Evolutionary conservation across 202 grass and related monocot genomes (phyloP), one percentile per base, ranked within the genome.

Genomic region (Dendrocalamus latiflorus): DNA sequence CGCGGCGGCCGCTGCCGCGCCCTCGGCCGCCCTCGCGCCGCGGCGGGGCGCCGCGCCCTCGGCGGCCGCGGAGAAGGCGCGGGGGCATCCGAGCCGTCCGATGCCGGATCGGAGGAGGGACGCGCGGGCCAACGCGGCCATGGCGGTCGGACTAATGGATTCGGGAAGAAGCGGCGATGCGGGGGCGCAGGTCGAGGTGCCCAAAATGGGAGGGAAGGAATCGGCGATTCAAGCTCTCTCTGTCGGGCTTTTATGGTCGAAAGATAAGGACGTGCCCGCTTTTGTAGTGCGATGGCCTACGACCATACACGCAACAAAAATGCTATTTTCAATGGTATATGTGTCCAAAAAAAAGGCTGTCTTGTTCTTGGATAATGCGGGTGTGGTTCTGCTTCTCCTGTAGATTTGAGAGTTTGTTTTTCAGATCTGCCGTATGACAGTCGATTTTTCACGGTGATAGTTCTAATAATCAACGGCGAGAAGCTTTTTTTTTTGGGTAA

Each of bases 111-210:
- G 84, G 61, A 92, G 76, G 70, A 57, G 47, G 71, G 81, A 56
- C 3, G 41, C 49, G 65, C 87, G 85, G 16, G 85, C 36, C 10
- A 84, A 14, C 58, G 77, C 86, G 71, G 89, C 75, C 83, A 88
- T 93, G 56, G 78, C 25, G 75, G 51, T 85, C 21, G 72, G 83
- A 70, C 56, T 20, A 42, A 38, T 53, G 59, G 76, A 24, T 65
- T 84, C 76, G 70, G 61, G 6, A 28, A 22, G 91, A 84, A 78
- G 86, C 78, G 83, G 79, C 86, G 77, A 85, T 63, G 86, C 89
- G 77, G 58, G 1, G 60, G 53, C 61, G 76, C 37, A 18, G 50
- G 74, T 8, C 62, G 82, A 86, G 84, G 75, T 60, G 84, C 24
- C 75, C 82, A 71, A 36, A 75, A 63, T 49, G 85, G 21, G 61